phyloP scores from a whole-genome alignment of 495 filamentous ascomycete species.

The Hamigera avellanea region DNA sequence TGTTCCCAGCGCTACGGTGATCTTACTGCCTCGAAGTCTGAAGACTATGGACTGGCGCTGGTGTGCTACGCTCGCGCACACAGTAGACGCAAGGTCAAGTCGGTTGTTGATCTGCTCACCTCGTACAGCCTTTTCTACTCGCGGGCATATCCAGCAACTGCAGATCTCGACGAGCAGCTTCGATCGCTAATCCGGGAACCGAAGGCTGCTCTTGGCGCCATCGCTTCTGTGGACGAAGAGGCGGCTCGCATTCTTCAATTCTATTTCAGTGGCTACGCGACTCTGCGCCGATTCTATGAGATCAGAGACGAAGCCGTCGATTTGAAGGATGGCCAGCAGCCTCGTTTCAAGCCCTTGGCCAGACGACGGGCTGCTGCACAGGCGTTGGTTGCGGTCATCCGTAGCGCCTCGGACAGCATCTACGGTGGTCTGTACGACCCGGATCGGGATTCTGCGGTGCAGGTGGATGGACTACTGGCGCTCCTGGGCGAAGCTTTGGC shows the following conservation, averaged over 20 bases:
- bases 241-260: conserved; percentile 70
- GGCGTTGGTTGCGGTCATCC: conserved; percentile 65
- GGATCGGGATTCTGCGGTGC: conserved; percentile 62
- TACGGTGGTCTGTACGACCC: conserved; percentile 79
- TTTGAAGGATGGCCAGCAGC: conserved; percentile 25
- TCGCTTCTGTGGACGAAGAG: conserved; percentile 56
- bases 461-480: conserved; percentile 73
- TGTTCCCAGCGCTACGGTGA: conserved; percentile 64
- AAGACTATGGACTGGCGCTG: conserved; percentile 69
- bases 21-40: conserved; percentile 47
- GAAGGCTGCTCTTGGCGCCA: conserved; percentile 48
- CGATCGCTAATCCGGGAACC: conserved; percentile 53
- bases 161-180: conserved; percentile 58
- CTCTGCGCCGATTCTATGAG: conserved; percentile 76
- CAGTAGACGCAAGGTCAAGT: conserved; percentile 58
- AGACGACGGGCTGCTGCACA: conserved; percentile 56
- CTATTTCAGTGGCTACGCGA: conserved; percentile 83
- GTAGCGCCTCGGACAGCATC: conserved; percentile 77
- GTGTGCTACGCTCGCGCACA: conserved; percentile 80
- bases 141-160: conserved; percentile 55
- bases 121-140: conserved; percentile 79
- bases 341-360: conserved; percentile 33
- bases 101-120: conserved; percentile 74
- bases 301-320: conserved; percentile 56
- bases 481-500: conserved; percentile 73